Evolutionary conservation across 2,329 filamentous ascomycete species (phyloP).

Genomic region (Penicillium sp.): DNA sequence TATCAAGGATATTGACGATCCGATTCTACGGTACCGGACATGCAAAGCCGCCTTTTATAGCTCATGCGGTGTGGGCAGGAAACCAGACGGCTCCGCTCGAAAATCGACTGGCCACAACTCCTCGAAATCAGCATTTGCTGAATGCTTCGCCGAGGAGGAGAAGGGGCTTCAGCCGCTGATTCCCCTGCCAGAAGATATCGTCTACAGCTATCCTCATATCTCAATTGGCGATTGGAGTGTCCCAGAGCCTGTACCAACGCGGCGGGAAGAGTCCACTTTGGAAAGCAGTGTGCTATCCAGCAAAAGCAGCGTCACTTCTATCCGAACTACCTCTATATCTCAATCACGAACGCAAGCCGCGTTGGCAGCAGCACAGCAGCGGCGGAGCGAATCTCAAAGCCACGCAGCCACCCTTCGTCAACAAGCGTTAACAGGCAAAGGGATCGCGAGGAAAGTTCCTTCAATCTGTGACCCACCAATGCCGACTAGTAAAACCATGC

Average conservation of each 20-base stretch:
- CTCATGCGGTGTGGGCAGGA: slow-evolving; percentile 51
- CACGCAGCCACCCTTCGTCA: slow-evolving; percentile 55
- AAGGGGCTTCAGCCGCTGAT: slow-evolving; percentile 51
- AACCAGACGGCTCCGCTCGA: slow-evolving; percentile 46
- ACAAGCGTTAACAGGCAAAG: slow-evolving; percentile 44
- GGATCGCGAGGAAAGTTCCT: slow-evolving; percentile 34
- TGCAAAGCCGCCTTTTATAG: slow-evolving; percentile 50
- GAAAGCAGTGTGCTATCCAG: slow-evolving; percentile 36
- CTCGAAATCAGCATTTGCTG: slow-evolving; percentile 51
- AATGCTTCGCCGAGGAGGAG: slow-evolving; percentile 52
- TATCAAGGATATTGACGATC: slow-evolving; percentile 42
- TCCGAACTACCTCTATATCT: slow-evolving; percentile 34
- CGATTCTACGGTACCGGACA: slow-evolving; percentile 43
- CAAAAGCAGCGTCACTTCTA: slow-evolving; percentile 33
- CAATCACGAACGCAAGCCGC: slow-evolving; percentile 45
- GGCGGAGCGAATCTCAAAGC: slow-evolving; percentile 47
- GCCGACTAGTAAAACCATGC: slow-evolving; percentile 21
- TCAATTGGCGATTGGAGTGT: slow-evolving; percentile 49
- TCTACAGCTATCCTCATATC: slow-evolving; percentile 51
- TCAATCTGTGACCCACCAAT: slow-evolving; percentile 31
- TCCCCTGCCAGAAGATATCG: slow-evolving; percentile 50
- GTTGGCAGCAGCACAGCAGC: slow-evolving; percentile 46
- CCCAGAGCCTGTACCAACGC: slow-evolving; percentile 26
- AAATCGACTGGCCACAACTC: slow-evolving; percentile 51
- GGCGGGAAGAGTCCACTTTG: slow-evolving; percentile 31